A percentile compares a stretch with the other conserved stretches of the same genome.
These are phyloP conservation scores for Heterobasidion annosum DNA, from an alignment of 1,284 basidiomycete genomes.

Conservation along the genomic window DNA sequence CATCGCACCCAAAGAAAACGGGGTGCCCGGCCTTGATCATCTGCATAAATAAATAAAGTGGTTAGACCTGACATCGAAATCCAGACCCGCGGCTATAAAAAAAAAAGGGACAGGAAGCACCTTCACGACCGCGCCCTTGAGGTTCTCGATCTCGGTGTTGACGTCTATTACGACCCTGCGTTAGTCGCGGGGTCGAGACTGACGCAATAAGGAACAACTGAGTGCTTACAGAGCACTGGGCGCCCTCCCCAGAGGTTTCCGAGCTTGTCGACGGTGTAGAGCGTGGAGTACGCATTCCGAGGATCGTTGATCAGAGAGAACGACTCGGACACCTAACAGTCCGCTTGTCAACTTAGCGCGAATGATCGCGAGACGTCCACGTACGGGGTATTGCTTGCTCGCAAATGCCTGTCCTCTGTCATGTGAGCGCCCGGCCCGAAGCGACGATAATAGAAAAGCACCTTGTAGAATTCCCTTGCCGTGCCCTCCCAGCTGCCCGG, in stretches of 20 bases:
- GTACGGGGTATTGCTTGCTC: conserved; percentile 9
- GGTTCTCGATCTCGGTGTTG: conserved; percentile 75
- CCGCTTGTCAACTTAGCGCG: background rate
- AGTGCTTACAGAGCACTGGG: conserved; percentile 65
- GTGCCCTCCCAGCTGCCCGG: conserved; percentile 72
- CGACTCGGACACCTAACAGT: conserved; percentile 44
- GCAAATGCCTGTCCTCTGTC: conserved; percentile 8
- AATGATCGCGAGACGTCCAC: background rate
- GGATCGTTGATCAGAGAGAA: conserved; percentile 97
- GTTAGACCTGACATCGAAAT: too few relatives aligned
- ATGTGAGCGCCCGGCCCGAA: background rate
- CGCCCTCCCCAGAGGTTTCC: conserved; percentile 88
- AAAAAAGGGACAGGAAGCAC: conserved; percentile 17
- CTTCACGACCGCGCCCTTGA: conserved; percentile 78
- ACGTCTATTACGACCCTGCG: conserved; percentile 53
- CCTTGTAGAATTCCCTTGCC: conserved; percentile 70
- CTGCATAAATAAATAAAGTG: conserved; percentile 14
- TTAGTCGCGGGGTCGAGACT: background rate
- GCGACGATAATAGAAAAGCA: background rate
- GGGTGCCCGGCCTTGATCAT: conserved; percentile 85
- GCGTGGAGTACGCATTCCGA: conserved; percentile 70
- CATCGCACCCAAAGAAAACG: conserved; percentile 93
- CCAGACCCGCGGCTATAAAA: background rate
- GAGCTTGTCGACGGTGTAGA: conserved; percentile 91
- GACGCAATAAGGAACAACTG: background rate